These are phyloP conservation scores for Elongisporangium undulatum DNA, from an alignment of 352 stramenopile species.

Conservation along the genomic window DNA sequence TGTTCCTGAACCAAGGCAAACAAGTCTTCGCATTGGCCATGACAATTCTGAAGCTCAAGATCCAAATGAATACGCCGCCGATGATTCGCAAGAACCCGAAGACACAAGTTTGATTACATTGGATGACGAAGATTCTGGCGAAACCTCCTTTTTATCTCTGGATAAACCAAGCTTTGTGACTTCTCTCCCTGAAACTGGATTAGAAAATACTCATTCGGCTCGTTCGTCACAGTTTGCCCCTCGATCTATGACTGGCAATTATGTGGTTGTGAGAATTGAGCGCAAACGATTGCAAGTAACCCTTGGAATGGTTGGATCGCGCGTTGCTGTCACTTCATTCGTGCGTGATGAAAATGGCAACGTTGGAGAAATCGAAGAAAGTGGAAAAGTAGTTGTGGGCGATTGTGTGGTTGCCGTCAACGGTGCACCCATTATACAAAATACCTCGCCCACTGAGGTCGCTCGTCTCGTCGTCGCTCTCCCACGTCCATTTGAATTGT, in stretches of 20 bases:
- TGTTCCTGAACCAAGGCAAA: not conserved
- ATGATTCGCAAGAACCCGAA: not conserved
- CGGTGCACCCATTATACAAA: constrained; percentile 13
- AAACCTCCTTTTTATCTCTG: not conserved
- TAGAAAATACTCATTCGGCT: not conserved
- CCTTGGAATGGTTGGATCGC: constrained; percentile 37
- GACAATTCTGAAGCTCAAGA: not conserved
- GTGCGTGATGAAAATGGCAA: constrained; percentile 37
- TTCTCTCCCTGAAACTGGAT: not conserved
- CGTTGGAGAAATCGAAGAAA: constrained; percentile 61
- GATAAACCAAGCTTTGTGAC: not conserved
- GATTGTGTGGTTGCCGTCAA: constrained; percentile 65
- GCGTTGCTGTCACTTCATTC: constrained; percentile 61
- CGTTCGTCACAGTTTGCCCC: not conserved
- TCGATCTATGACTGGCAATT: constrained; percentile 11
- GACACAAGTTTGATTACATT: not conserved
- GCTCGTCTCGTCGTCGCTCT: constrained; percentile 37
- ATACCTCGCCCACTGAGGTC: constrained; percentile 32
- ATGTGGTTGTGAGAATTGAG: constrained; percentile 31
- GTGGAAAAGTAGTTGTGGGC: constrained; percentile 57
- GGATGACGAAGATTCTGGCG: not conserved
- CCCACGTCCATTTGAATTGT: constrained; percentile 40
- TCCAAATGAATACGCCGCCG: not conserved
- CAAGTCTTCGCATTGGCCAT: not conserved
- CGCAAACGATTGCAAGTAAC: constrained; percentile 50